Conservation (phyloP, 768 basidiomycete genomes). For the Jaapia argillacea region DNA sequence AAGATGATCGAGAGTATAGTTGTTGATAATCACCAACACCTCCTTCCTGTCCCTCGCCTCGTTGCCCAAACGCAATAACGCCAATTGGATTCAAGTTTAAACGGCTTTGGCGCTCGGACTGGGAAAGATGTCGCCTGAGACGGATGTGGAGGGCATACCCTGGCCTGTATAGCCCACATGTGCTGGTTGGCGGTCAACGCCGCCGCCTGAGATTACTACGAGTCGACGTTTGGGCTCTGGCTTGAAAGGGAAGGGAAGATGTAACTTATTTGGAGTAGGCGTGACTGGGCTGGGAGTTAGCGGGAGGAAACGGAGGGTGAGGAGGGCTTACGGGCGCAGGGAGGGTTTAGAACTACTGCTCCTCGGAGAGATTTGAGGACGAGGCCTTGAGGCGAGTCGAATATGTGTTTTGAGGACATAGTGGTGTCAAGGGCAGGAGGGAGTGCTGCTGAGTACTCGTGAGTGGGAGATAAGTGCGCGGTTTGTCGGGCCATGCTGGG, state of each 20-base stretch:
- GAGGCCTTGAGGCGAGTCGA: conserved; percentile 28
- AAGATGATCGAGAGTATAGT: conserved; percentile 46
- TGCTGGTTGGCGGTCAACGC: conserved; percentile 51
- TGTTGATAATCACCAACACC: conserved; percentile 32
- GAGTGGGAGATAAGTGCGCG: no score
- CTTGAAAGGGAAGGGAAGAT: conserved; percentile 9
- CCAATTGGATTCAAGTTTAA: conserved; percentile 35
- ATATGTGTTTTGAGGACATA: conserved; percentile 37
- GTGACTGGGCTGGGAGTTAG: conserved; percentile 21
- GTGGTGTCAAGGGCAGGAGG: no score
- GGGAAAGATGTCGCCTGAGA: conserved; percentile 55
- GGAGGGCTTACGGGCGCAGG: conserved; percentile 24
- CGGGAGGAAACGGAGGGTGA: not conserved
- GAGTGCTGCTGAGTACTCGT: no score
- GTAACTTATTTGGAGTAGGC: conserved; percentile 25
- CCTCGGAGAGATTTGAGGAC: conserved; percentile 34
- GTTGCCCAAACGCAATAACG: conserved; percentile 23
- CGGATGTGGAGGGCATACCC: conserved; percentile 45
- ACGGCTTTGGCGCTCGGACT: conserved; percentile 54
- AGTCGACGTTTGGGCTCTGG: conserved; percentile 16
- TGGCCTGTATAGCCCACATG: conserved; percentile 45
- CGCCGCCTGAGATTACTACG: conserved; percentile 37
- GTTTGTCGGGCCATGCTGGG: no score
- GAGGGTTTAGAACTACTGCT: conserved; percentile 28
- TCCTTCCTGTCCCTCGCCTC: conserved; percentile 12